These are phyloP conservation scores for Poronia punctata DNA, from an alignment of 495 filamentous ascomycete genomes.

Conservation along the genomic window DNA sequence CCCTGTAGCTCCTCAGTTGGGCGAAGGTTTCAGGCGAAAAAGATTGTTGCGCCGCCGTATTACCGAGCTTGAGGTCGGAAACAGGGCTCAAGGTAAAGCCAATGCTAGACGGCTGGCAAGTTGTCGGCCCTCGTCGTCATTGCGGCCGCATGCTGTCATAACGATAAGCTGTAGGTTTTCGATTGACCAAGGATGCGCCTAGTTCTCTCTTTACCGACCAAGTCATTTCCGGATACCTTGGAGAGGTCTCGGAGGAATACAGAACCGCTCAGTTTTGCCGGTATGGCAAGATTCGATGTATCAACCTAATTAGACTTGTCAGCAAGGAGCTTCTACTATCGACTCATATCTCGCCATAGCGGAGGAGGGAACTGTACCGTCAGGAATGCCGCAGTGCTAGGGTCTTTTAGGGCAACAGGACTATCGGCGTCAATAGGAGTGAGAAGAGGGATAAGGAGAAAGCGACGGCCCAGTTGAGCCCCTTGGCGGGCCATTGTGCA, in stretches of 20 bases:
- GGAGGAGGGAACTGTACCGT: constrained; percentile 17
- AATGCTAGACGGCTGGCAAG: constrained; percentile 22
- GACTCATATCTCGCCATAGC: background rate
- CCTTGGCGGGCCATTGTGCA: no score
- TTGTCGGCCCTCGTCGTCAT: constrained; percentile 12
- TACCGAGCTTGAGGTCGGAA: constrained; percentile 24
- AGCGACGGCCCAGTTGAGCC: constrained; percentile 9
- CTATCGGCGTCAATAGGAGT: constrained; percentile 19
- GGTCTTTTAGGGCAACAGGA: constrained; percentile 24
- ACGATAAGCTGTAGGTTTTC: constrained; percentile 22
- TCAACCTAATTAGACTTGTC: constrained; percentile 22
- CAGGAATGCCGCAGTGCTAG: constrained; percentile 19
- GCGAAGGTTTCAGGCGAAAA: constrained; percentile 15
- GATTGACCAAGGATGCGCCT: constrained; percentile 25
- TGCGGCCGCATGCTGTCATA: constrained; percentile 27
- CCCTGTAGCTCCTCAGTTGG: constrained; percentile 18
- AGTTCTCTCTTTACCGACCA: constrained; percentile 21
- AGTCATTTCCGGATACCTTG: constrained; percentile 23
- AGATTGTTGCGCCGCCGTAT: constrained; percentile 15
- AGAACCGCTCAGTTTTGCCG: constrained; percentile 26
- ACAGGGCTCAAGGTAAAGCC: constrained; percentile 30
- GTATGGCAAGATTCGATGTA: constrained; percentile 17
- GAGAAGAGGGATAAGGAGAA: constrained; percentile 21
- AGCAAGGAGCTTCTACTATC: background rate
- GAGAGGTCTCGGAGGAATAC: constrained; percentile 25